A percentile compares a stretch with the other conserved stretches of the same genome.
Evolutionary conservation across 2,329 filamentous ascomycete species (phyloP).

Genomic region (Colletotrichum spaethianum): DNA sequence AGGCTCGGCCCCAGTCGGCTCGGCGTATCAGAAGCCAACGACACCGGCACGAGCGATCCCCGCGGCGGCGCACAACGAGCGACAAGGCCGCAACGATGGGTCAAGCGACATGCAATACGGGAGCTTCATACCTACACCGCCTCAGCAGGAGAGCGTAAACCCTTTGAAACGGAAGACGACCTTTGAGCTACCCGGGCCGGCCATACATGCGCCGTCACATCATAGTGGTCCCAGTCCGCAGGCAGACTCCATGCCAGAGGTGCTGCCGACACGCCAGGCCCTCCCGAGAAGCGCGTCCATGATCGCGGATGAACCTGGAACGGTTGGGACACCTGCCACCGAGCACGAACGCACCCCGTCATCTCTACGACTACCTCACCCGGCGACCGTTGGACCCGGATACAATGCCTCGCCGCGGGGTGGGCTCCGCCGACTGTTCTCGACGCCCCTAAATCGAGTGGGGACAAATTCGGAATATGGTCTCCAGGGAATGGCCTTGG

Average conservation of each 20-base stretch:
- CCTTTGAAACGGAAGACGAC: constrained; percentile 37
- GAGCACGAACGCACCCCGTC: constrained; percentile 26
- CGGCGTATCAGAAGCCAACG: constrained; percentile 39
- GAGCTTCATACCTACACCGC: constrained; percentile 64
- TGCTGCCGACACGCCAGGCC: constrained; percentile 46
- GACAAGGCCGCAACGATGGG: constrained; percentile 56
- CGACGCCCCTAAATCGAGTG: constrained; percentile 52
- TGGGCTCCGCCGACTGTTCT: constrained; percentile 57
- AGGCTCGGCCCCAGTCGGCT: constrained; percentile 47
- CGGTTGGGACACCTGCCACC: not conserved
- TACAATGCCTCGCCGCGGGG: constrained; percentile 23
- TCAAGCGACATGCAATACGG: constrained; percentile 64
- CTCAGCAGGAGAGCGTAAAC: constrained; percentile 47
- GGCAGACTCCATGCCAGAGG: constrained; percentile 35
- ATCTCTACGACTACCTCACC: constrained; percentile 23
- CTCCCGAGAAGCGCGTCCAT: constrained; percentile 55
- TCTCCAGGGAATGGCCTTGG: constrained; percentile 57
- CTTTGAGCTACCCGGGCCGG: constrained; percentile 70
- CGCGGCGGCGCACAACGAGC: constrained; percentile 50
- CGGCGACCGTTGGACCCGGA: constrained; percentile 30
- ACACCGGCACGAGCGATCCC: constrained; percentile 45
- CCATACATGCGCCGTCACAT: constrained; percentile 59
- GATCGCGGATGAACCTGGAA: constrained; percentile 17
- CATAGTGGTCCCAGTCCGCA: constrained; percentile 43
- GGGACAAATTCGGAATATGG: constrained; percentile 58